These are phyloP conservation scores for Septoria linicola DNA, from an alignment of 2,329 filamentous ascomycete genomes.

Conservation along the genomic window DNA sequence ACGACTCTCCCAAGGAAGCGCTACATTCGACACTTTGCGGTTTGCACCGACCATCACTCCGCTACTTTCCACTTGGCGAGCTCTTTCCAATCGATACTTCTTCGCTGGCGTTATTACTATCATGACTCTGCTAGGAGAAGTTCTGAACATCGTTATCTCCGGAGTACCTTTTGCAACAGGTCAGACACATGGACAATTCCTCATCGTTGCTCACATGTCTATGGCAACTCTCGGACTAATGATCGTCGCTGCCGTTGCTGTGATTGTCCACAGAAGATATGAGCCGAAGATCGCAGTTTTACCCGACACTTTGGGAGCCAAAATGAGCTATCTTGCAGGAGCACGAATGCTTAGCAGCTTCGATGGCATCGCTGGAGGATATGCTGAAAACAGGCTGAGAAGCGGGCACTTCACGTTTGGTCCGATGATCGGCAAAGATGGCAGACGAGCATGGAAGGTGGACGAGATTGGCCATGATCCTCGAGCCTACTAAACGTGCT, in stretches of 20 bases:
- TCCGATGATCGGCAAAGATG: slow-evolving; percentile 10
- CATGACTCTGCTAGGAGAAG: slow-evolving; percentile 19
- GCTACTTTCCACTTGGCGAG: slow-evolving; percentile 18
- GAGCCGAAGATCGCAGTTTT: slow-evolving; percentile 21
- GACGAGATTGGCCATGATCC: slow-evolving; percentile 1
- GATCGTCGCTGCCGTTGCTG: slow-evolving; percentile 16
- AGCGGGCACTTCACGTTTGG: slow-evolving; percentile 11
- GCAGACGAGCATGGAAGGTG: slow-evolving; percentile 12
- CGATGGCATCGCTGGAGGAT: slow-evolving; percentile 9
- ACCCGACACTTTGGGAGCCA: slow-evolving; percentile 23
- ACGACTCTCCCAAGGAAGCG: slow-evolving; percentile 5
- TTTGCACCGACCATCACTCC: slow-evolving; percentile 25
- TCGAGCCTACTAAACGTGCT: no score
- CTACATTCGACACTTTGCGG: slow-evolving; percentile 7
- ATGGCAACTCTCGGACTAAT: slow-evolving; percentile 21
- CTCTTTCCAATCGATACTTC: slow-evolving; percentile 17
- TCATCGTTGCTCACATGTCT: slow-evolving; percentile 22
- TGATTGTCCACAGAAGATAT: slow-evolving; percentile 14
- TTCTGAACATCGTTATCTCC: slow-evolving; percentile 23
- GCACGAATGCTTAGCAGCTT: slow-evolving; percentile 20
- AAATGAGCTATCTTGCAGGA: slow-evolving; percentile 20
- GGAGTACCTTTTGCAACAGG: slow-evolving; percentile 24
- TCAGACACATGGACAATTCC: slow-evolving; percentile 20
- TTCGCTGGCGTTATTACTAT: slow-evolving; percentile 18
- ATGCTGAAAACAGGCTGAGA: slow-evolving; percentile 7